Conservation (phyloP, 257 asterid genomes). For the Asclepias syriaca region DNA sequence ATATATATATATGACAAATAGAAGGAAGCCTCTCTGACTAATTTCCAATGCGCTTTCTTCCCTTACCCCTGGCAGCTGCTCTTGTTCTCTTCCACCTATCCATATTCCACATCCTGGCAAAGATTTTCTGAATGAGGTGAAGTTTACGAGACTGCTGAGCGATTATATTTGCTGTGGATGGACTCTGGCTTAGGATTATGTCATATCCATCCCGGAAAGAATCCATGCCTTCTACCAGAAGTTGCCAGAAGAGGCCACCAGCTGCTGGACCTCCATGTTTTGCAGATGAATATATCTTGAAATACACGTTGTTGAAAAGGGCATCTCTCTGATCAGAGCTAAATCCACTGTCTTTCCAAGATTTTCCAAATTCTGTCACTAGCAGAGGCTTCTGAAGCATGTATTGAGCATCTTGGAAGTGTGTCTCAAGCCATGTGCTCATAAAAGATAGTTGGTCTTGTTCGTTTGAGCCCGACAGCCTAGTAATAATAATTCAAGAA, state of each 20-base stretch:
- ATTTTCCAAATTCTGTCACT: slow-evolving; percentile 73
- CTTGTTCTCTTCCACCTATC: slow-evolving; percentile 42
- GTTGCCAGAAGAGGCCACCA: slow-evolving; percentile 95
- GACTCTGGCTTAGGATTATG: slow-evolving; percentile 45
- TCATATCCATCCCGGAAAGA: slow-evolving; percentile 71
- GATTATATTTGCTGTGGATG: slow-evolving; percentile 61
- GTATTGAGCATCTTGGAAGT: slow-evolving; percentile 62
- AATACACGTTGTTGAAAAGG: slow-evolving; percentile 53
- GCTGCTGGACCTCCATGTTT: slow-evolving; percentile 75
- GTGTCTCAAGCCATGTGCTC: slow-evolving; percentile 62
- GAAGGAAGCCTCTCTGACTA: slow-evolving; percentile 15
- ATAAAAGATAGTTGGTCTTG: slow-evolving; percentile 47
- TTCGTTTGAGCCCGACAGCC: slow-evolving; percentile 57
- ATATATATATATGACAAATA: not conserved
- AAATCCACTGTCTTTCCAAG: slow-evolving; percentile 57
- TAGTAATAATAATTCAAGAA: slow-evolving; percentile 23
- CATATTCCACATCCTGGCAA: slow-evolving; percentile 39
- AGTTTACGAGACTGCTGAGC: slow-evolving; percentile 59
- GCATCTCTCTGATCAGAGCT: slow-evolving; percentile 49
- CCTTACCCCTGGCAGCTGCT: slow-evolving; percentile 24
- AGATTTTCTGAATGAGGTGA: slow-evolving; percentile 42
- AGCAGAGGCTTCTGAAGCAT: slow-evolving; percentile 69
- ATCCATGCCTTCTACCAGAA: slow-evolving; percentile 61
- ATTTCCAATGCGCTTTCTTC: slow-evolving; percentile 43
- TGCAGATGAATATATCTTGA: slow-evolving; percentile 66